A percentile compares a stretch with the other conserved stretches of the same genome.
phyloP scores from a whole-genome alignment of 306 rosid species.

The Malus sieversii region DNA sequence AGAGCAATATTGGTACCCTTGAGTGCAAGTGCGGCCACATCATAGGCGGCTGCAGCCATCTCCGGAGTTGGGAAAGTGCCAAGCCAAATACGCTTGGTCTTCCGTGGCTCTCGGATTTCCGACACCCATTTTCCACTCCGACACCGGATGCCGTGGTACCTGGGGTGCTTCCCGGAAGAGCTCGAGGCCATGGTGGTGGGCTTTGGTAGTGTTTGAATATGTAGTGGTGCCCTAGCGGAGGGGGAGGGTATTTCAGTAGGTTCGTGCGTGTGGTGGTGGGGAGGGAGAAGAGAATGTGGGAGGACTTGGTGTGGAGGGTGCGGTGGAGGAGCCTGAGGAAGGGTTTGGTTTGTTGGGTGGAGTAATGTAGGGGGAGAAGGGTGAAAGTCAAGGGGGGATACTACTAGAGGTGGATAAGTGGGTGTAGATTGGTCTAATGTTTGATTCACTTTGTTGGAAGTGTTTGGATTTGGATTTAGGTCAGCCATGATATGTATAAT shows the following conservation, averaged over 20 bases:
- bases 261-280: conserved; percentile 5
- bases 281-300: not conserved
- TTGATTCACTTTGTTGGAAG: not conserved
- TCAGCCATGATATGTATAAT: conserved; percentile 10
- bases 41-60: conserved; percentile 93
- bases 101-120: conserved; percentile 86
- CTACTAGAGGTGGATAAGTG: not conserved
- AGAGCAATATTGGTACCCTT: conserved; percentile 52
- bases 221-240: not conserved
- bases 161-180: conserved; percentile 48
- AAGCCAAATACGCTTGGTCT: conserved; percentile 75
- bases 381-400: conserved; percentile 5
- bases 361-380: not conserved
- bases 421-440: conserved; percentile 3
- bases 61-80: conserved; percentile 71
- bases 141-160: conserved; percentile 63
- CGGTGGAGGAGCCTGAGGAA: not conserved
- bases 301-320: not conserved
- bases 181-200: conserved; percentile 36
- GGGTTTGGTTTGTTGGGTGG: not conserved
- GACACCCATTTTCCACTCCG: conserved; percentile 86
- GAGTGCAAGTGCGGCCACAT: conserved; percentile 70
- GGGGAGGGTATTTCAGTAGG: not conserved
- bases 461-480: not conserved
- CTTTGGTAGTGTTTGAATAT: not conserved